Conservation (phyloP, 2,329 filamentous ascomycete genomes). For the Chaetomiaceae sp. region DNA sequence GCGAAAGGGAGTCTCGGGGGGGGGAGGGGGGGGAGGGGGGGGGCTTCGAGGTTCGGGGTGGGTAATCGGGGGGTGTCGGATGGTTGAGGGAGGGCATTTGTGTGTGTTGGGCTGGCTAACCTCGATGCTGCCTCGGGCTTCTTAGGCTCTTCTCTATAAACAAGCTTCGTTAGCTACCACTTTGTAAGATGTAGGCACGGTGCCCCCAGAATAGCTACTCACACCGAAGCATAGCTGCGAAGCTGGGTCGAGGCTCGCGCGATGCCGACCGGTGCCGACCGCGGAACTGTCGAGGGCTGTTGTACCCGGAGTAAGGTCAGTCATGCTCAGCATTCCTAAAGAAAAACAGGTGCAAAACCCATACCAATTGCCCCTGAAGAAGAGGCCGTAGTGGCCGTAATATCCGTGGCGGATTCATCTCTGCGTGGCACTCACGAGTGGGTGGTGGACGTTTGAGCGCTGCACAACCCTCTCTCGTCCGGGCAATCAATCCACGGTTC, state of each 20-base stretch:
- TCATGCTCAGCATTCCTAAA: background rate
- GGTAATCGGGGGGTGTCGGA: too few relatives aligned
- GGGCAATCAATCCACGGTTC: background rate
- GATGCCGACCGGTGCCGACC: conserved; percentile 17
- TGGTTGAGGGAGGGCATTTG: too few relatives aligned
- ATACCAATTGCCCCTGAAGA: conserved; percentile 30
- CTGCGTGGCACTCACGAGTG: conserved; percentile 22
- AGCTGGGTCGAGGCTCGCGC: conserved; percentile 21
- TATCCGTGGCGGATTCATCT: conserved; percentile 34
- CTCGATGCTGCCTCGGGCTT: conserved; percentile 6
- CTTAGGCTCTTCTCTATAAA: conserved; percentile 7
- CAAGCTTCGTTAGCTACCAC: too few relatives aligned
- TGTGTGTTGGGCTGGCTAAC: conserved; percentile 3
- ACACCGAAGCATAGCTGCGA: conserved; percentile 26
- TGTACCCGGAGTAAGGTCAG: conserved; percentile 12
- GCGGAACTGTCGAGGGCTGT: conserved; percentile 25
- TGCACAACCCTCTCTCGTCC: too few relatives aligned
- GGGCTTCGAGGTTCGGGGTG: background rate
- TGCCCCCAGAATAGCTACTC: conserved; percentile 6
- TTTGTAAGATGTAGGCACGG: background rate
- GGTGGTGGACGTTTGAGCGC: conserved; percentile 20
- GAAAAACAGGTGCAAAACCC: background rate
- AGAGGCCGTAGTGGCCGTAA: conserved; percentile 33
- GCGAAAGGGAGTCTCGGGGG: too few relatives aligned
- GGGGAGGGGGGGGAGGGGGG: too few relatives aligned